These are phyloP conservation scores for Colletotrichum sp. DNA, from an alignment of 2,329 filamentous ascomycete species.

Conservation along the genomic window DNA sequence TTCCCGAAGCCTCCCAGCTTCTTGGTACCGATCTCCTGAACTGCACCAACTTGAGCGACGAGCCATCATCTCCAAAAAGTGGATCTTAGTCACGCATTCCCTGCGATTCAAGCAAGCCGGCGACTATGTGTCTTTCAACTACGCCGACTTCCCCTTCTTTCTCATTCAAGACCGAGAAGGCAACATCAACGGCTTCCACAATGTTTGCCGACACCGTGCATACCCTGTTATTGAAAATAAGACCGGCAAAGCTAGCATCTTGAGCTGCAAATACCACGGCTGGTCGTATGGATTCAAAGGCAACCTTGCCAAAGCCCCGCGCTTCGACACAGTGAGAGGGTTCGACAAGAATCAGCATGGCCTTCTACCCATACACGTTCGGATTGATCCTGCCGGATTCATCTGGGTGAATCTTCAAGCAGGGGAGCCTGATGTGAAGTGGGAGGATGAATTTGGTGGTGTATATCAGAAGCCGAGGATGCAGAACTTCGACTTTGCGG, in stretches of 20 bases:
- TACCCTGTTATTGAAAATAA: constrained; percentile 24
- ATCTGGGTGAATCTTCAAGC: constrained; percentile 57
- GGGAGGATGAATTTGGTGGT: constrained; percentile 44
- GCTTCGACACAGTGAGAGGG: constrained; percentile 40
- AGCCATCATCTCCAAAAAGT: constrained; percentile 43
- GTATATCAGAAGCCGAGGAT: constrained; percentile 28
- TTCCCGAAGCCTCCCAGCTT: constrained; percentile 25
- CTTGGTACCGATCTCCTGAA: constrained; percentile 29
- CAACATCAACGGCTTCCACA: constrained; percentile 24
- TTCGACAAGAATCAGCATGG: constrained; percentile 43
- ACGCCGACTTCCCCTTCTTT: constrained; percentile 26
- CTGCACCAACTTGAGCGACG: constrained; percentile 45
- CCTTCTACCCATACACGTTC: constrained; percentile 43
- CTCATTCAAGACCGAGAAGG: constrained; percentile 25
- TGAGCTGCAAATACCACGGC: constrained; percentile 42
- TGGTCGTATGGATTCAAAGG: constrained; percentile 50
- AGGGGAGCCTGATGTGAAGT: constrained; percentile 39
- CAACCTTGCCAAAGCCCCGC: constrained; percentile 45
- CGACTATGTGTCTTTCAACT: constrained; percentile 22
- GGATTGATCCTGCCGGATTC: constrained; percentile 50
- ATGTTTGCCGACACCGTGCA: constrained; percentile 25
- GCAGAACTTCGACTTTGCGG: constrained; percentile 27
- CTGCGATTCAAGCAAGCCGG: constrained; percentile 23
- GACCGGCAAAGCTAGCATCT: constrained; percentile 19
- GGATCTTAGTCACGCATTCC: constrained; percentile 31